Conservation (phyloP, 108 stramenopile species). For the Pseudonitzschia multiseries region DNA sequence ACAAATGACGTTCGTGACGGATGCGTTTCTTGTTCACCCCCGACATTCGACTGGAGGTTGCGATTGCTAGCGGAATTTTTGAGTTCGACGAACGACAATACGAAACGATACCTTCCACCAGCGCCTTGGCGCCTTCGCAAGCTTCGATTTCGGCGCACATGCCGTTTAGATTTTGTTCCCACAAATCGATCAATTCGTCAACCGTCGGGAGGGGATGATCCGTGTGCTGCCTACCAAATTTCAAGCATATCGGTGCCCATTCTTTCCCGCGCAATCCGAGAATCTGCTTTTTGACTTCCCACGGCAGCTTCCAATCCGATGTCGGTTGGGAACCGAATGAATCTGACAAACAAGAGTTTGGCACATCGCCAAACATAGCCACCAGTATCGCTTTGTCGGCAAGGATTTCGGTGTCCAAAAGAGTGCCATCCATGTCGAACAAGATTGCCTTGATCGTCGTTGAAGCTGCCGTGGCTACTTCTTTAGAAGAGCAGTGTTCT, state of each 20-base stretch:
- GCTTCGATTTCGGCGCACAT: conserved; percentile 61
- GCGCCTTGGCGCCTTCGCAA: conserved; percentile 60
- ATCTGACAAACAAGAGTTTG: conserved; percentile 20
- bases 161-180: conserved; percentile 58
- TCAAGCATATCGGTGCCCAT: conserved; percentile 75
- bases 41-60: conserved; percentile 60
- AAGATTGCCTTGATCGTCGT: conserved; percentile 61
- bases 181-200: conserved; percentile 52
- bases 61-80: conserved; percentile 68
- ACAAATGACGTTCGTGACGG: conserved; percentile 54
- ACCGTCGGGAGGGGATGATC: conserved; percentile 16
- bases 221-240: conserved; percentile 59
- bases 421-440: conserved; percentile 82
- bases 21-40: conserved; percentile 60
- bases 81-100: background rate
- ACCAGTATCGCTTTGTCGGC: conserved; percentile 64
- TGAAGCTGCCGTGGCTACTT: background rate
- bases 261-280: conserved; percentile 74
- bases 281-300: conserved; percentile 75
- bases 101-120: conserved; percentile 47
- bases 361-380: conserved; percentile 39
- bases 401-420: conserved; percentile 74
- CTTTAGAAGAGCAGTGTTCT: background rate
- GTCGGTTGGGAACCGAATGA: conserved; percentile 18
- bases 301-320: conserved; percentile 46